phyloP scores from a whole-genome alignment of 805 yeast genomes.

The Wickerhamiella siamensis region DNA sequence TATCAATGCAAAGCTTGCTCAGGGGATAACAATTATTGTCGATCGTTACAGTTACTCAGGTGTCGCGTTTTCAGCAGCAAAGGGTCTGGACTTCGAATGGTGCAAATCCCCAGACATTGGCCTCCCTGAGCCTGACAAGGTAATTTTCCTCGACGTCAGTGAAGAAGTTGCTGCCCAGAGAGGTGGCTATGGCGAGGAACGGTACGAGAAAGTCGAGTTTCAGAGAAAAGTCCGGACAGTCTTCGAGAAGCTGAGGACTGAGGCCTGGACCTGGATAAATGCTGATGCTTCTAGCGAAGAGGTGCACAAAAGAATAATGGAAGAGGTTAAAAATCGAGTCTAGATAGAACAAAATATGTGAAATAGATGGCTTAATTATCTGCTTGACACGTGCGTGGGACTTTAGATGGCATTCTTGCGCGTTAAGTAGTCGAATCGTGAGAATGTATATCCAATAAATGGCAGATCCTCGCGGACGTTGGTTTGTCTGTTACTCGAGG shows the following conservation, averaged over 20 bases:
- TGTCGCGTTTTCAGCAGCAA: slow-evolving; percentile 80
- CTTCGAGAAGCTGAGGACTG: slow-evolving; percentile 31
- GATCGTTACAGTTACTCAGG: slow-evolving; percentile 93
- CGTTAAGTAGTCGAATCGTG: slow-evolving; percentile 85
- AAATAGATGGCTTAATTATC: no score
- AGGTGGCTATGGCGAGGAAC: slow-evolving; percentile 84
- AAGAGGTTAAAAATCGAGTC: no score
- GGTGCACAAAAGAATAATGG: slow-evolving; percentile 38
- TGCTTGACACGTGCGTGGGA: no score
- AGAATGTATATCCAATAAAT: slow-evolving; percentile 92
- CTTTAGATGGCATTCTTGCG: slow-evolving; percentile 24
- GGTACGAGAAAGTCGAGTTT: slow-evolving; percentile 66
- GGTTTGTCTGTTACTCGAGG: slow-evolving; percentile 22
- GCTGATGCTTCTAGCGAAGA: slow-evolving; percentile 50
- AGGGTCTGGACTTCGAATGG: slow-evolving; percentile 63
- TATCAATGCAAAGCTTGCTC: slow-evolving; percentile 32
- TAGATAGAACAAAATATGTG: no score
- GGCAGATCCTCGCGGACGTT: slow-evolving; percentile 77
- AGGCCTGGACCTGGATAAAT: slow-evolving; percentile 34
- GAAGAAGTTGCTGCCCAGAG: slow-evolving; percentile 35
- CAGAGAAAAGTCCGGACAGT: slow-evolving; percentile 55
- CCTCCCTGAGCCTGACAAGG: slow-evolving; percentile 72
- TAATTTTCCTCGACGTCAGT: slow-evolving; percentile 56
- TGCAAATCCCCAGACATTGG: slow-evolving; percentile 71
- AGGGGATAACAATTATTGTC: slow-evolving; percentile 49